Evolutionary conservation across 768 basidiomycete genomes (phyloP), one percentile per base, ranked within the genome.

Genomic region (Dendrothele bispora): DNA sequence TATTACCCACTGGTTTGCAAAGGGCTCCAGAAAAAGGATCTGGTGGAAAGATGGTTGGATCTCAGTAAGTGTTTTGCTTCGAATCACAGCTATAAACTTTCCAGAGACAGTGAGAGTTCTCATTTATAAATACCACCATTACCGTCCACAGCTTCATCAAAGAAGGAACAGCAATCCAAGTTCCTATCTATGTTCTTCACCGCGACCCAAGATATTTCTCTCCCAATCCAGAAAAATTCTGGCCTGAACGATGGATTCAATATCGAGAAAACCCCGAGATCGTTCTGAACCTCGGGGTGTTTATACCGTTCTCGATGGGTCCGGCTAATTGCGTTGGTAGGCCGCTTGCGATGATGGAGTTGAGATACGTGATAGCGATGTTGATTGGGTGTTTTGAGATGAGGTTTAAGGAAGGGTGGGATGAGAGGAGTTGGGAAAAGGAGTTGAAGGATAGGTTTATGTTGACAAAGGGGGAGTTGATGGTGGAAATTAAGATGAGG

Each of bases 291-390:
- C 45, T 53, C 6, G 48, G 46, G 12, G 71, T 61, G 14, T 75
- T 68, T 61, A 60, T 69, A 30, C 70, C 75, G 6, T 73, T 73
- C 53, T 74, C 73, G 38, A 54, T 55, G 45, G 72, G 75, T 1
- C 72, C 72, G 17, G 61, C 64, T 18, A 73, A 69, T 50, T 75
- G 75, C 56, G 71, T 59, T 6, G 74, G 70, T 7, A 72, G 68
- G 54, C 53, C 60, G 30, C 60, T 75, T 25, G 75, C 73, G 38
- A 50, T 65, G 17, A 60, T 61, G 43, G 69, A 74, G 51, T 58
- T 72, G 57, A 62, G 64, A 17, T 65, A 58, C 11, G 60, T 65
- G 3, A 48, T 67, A 5, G 66, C 63, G 34, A 43, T 55, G 45
- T 55, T 73, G 59, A 57, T 73, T 53, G 62, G 62, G 32, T 59